Percentiles rank a stretch among this genome's conserved stretches.
phyloP scores from a whole-genome alignment of 352 stramenopile genomes.

The Pythium rishiriense region DNA sequence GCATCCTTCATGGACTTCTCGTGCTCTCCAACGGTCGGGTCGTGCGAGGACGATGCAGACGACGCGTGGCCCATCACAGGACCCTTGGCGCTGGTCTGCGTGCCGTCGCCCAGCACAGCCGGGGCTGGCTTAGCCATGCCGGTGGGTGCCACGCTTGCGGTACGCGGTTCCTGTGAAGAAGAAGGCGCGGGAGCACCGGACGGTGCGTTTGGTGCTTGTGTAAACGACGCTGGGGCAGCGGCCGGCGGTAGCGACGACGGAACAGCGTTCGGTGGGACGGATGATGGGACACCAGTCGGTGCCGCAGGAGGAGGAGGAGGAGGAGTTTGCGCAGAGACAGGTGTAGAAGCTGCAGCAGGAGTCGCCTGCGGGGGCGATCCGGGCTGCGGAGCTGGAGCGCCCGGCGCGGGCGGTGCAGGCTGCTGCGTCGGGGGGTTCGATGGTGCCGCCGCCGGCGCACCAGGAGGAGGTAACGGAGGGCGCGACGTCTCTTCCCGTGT shows the following conservation, averaged over 20 bases:
- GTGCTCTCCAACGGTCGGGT: not conserved
- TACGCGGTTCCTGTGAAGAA: not conserved
- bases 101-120: slow-evolving; percentile 1
- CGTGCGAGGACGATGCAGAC: slow-evolving; percentile 9
- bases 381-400: too few relatives aligned
- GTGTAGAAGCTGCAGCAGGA: too few relatives aligned
- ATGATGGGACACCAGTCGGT: not conserved
- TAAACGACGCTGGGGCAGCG: not conserved
- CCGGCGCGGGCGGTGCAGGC: too few relatives aligned
- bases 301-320: not conserved
- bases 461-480: not conserved
- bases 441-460: not conserved
- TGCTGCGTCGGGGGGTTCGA: too few relatives aligned
- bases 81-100: not conserved
- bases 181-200: not conserved
- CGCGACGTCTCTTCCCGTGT: not conserved
- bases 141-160: not conserved
- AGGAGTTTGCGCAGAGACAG: too few relatives aligned
- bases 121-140: not conserved
- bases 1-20: not conserved
- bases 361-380: too few relatives aligned
- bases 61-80: not conserved
- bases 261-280: not conserved
- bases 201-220: not conserved
- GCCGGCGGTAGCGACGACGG: not conserved